Conservation (phyloP, 495 filamentous ascomycete genomes). For the Aspergillus saccharolyticus region DNA sequence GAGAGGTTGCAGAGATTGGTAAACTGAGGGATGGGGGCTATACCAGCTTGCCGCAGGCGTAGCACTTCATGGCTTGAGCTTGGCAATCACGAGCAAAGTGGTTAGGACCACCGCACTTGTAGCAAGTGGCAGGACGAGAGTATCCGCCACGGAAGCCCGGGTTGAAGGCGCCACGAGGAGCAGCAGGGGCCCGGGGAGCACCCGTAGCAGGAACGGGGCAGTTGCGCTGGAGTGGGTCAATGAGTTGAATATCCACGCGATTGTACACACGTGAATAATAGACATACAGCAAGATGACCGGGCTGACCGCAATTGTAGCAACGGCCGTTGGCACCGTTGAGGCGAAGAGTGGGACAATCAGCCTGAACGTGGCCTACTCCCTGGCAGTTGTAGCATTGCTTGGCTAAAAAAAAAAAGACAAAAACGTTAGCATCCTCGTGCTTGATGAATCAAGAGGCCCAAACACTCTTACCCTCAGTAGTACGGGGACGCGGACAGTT, state of each 20-base stretch:
- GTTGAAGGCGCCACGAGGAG: conserved; percentile 64
- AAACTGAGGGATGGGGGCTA: conserved; percentile 13
- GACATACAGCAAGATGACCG: conserved; percentile 77
- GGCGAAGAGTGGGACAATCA: conserved; percentile 93
- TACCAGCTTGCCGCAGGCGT: conserved; percentile 91
- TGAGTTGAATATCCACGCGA: neutral
- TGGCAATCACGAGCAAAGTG: conserved; percentile 99
- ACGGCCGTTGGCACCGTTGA: conserved; percentile 79
- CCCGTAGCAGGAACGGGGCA: conserved; percentile 66
- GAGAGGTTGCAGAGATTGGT: neutral
- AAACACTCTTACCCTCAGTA: conserved; percentile 74
- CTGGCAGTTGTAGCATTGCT: conserved; percentile 99
- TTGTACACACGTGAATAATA: neutral
- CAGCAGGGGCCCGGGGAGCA: conserved; percentile 60
- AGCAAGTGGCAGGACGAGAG: conserved; percentile 87
- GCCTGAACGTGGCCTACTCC: conserved; percentile 98
- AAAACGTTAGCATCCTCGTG: conserved; percentile 24
- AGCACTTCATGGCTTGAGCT: conserved; percentile 99
- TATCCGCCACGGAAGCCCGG: conserved; percentile 64
- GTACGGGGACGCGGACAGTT: conserved; percentile 92
- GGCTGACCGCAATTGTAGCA: conserved; percentile 95
- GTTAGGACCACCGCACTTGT: conserved; percentile 99
- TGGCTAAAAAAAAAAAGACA: conserved; percentile 47
- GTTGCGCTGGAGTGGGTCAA: conserved; percentile 54
- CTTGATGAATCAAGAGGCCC: conserved; percentile 2